Evolutionary conservation across 352 stramenopile species (phyloP).

Genomic region (Phytophthora chlamydospora): DNA sequence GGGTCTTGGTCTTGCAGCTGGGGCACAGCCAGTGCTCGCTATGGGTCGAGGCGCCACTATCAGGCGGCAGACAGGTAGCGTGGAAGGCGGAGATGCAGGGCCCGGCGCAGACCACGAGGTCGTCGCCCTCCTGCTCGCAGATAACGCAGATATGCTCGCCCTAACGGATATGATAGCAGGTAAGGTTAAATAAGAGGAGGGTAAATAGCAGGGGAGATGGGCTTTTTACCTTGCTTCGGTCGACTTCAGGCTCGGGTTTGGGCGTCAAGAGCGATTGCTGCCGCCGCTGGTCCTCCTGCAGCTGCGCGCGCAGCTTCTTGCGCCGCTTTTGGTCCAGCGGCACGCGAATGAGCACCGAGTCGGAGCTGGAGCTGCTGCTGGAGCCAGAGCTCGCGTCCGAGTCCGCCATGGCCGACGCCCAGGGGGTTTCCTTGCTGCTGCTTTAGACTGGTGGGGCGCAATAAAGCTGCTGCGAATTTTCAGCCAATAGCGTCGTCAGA

Average conservation of each 20-base stretch:
- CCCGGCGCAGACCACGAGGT: slow-evolving; percentile 59
- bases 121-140: slow-evolving; percentile 67
- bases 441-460: too few species aligned
- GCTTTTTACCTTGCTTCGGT: slow-evolving; percentile 24
- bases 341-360: slow-evolving; percentile 80
- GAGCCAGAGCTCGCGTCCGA: slow-evolving; percentile 56
- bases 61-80: slow-evolving; percentile 42
- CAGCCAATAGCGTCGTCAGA: too few species aligned
- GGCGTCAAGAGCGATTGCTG: slow-evolving; percentile 3
- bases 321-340: slow-evolving; percentile 65
- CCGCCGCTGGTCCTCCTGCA: slow-evolving; percentile 45
- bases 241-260: slow-evolving; percentile 21
- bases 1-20: slow-evolving; percentile 54
- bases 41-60: background rate
- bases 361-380: slow-evolving; percentile 69
- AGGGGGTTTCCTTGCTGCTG: background rate
- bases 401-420: slow-evolving; percentile 27
- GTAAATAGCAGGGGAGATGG: too few species aligned
- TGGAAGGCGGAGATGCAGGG: slow-evolving; percentile 84
- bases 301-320: slow-evolving; percentile 62
- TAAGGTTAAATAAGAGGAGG: too few species aligned
- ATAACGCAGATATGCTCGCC: slow-evolving; percentile 71
- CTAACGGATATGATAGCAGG: slow-evolving; percentile 16
- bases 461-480: slow-evolving; percentile 23
- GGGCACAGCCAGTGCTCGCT: slow-evolving; percentile 63